These are phyloP conservation scores for Niebla homalea DNA, from an alignment of 495 filamentous ascomycete genomes.

Conservation along the genomic window DNA sequence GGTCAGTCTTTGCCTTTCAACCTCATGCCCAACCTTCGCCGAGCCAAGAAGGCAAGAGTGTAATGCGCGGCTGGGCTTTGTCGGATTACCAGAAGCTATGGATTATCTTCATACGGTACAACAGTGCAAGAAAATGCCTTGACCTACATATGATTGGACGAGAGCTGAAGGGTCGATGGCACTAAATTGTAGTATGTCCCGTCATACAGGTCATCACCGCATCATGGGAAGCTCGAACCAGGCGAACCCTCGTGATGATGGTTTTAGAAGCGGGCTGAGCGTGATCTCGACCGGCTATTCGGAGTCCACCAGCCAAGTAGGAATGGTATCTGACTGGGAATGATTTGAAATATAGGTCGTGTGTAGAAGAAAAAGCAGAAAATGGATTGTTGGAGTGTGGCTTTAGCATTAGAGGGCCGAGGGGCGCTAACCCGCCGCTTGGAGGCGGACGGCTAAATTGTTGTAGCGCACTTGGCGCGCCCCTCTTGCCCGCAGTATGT, in stretches of 20 bases:
- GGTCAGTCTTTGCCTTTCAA: constrained; percentile 62
- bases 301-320: constrained; percentile 72
- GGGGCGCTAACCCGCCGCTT: not conserved
- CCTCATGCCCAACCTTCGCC: constrained; percentile 58
- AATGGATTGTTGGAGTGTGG: not conserved
- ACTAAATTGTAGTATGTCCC: constrained; percentile 40
- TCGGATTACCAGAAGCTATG: constrained; percentile 69
- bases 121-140: not conserved
- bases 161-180: not conserved
- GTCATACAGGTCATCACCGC: constrained; percentile 93
- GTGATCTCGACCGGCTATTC: constrained; percentile 78
- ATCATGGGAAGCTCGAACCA: constrained; percentile 73
- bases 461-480: not conserved
- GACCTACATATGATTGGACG: not conserved
- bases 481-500: not conserved
- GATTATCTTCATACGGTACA: constrained; percentile 42
- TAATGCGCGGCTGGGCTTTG: constrained; percentile 44
- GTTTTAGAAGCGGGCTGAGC: constrained; percentile 83
- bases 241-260: constrained; percentile 92
- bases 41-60: constrained; percentile 27
- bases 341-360: constrained; percentile 95
- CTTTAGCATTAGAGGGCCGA: not conserved
- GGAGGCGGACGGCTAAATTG: not conserved
- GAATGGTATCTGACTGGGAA: constrained; percentile 49
- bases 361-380: constrained; percentile 27